phyloP scores from a whole-genome alignment of 179 eudicot species.

The Dionaea muscipula region DNA sequence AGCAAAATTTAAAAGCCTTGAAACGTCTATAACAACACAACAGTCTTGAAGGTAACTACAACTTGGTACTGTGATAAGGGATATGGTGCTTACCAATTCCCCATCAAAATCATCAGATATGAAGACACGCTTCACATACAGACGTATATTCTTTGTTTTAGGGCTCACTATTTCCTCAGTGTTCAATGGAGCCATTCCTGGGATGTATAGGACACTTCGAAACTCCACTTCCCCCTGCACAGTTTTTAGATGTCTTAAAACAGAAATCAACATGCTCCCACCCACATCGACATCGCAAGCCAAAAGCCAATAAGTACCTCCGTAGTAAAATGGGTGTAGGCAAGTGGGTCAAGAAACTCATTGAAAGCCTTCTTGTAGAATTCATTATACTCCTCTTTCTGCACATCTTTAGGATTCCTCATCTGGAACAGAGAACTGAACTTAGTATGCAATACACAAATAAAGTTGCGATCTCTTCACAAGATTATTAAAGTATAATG shows the following conservation, averaged over 20 bases:
- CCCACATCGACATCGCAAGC: not conserved
- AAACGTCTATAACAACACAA: no score
- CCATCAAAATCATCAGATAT: slow-evolving; percentile 99
- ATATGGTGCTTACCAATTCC: slow-evolving; percentile 58
- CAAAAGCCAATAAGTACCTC: slow-evolving; percentile 40
- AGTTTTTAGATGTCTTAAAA: slow-evolving; percentile 4
- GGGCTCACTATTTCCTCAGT: slow-evolving; percentile 81
- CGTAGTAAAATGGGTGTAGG: slow-evolving; percentile 76
- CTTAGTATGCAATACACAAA: not conserved
- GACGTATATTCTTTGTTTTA: slow-evolving; percentile 85
- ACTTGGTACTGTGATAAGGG: not conserved
- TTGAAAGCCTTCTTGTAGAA: slow-evolving; percentile 89
- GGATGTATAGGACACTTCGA: slow-evolving; percentile 80
- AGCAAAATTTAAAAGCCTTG: no score
- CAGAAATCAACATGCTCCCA: not conserved
- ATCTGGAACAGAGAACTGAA: slow-evolving; percentile 33
- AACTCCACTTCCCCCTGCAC: slow-evolving; percentile 97
- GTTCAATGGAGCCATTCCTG: slow-evolving; percentile 92
- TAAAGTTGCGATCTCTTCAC: no score
- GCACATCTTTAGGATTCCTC: slow-evolving; percentile 78
- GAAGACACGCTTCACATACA: slow-evolving; percentile 88
- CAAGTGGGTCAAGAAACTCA: slow-evolving; percentile 83
- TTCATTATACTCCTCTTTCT: slow-evolving; percentile 70
- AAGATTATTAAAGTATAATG: no score
- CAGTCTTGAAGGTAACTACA: no score